Conservation (phyloP, 768 basidiomycete species). For the Boletus barrowsii region DNA sequence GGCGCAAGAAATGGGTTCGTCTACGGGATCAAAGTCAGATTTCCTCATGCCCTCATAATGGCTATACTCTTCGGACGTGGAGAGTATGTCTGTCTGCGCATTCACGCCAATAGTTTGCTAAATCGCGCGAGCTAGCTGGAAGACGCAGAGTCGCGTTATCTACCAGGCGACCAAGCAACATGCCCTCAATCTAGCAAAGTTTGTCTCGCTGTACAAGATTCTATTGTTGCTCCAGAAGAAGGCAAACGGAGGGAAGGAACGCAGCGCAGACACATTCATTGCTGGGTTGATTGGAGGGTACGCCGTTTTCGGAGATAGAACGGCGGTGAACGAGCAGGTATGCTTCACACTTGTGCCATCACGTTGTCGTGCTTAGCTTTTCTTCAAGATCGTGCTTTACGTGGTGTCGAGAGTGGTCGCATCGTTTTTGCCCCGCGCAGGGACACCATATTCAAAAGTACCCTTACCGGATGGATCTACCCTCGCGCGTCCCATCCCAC, state of each 20-base stretch:
- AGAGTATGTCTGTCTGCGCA: conserved; percentile 54
- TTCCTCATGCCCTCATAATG: conserved; percentile 97
- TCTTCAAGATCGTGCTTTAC: conserved; percentile 86
- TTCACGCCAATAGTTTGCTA: conserved; percentile 3
- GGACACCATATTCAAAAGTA: conserved; percentile 48
- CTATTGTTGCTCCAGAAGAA: conserved; percentile 80
- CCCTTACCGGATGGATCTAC: conserved; percentile 40
- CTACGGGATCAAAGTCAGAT: conserved; percentile 87
- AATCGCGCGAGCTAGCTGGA: conserved; percentile 52
- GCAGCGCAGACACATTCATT: conserved; percentile 81
- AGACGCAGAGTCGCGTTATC: conserved; percentile 61
- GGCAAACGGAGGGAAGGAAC: conserved; percentile 76
- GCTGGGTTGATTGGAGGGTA: conserved; percentile 93
- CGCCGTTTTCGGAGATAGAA: conserved; percentile 80
- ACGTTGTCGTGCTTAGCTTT: conserved; percentile 2
- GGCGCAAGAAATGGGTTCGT: conserved; percentile 90
- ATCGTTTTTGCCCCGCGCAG: conserved; percentile 83
- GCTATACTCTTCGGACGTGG: conserved; percentile 90
- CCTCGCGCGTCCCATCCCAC: conserved; percentile 68
- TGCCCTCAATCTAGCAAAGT: conserved; percentile 88
- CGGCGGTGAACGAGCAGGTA: conserved; percentile 91
- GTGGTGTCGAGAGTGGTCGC: conserved; percentile 90
- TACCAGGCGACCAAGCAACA: conserved; percentile 87
- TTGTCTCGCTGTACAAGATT: conserved; percentile 91
- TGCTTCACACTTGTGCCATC: conserved; percentile 20